Conservation (phyloP, 805 yeast species). For the Metschnikowia shivogae region DNA sequence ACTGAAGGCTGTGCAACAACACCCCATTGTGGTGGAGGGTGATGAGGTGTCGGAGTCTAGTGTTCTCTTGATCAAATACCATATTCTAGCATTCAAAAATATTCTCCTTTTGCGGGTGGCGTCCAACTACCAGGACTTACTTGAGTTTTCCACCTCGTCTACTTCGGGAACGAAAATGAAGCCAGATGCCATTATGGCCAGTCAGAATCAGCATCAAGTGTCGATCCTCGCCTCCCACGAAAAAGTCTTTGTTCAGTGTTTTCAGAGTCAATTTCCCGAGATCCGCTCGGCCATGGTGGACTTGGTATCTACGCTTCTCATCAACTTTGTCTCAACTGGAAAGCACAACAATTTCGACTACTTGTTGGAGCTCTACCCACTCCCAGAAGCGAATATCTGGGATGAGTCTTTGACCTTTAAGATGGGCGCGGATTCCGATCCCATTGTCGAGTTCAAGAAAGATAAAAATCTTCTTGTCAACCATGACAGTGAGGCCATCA, state of each 20-base stretch:
- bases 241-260: conserved; percentile 26
- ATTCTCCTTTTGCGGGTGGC: conserved; percentile 30
- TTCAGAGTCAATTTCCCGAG: conserved; percentile 31
- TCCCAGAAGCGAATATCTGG: conserved; percentile 32
- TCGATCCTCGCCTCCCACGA: conserved; percentile 28
- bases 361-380: conserved; percentile 26
- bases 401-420: conserved; percentile 19
- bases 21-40: conserved; percentile 15
- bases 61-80: conserved; percentile 28
- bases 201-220: conserved; percentile 36
- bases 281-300: conserved; percentile 37
- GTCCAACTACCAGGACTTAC: conserved; percentile 35
- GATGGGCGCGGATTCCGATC: conserved; percentile 21
- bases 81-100: conserved; percentile 30
- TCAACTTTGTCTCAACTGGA: conserved; percentile 37
- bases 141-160: conserved; percentile 33
- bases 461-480: conserved; percentile 19
- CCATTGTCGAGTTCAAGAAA: conserved; percentile 16
- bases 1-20: conserved; percentile 24
- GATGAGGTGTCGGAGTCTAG: conserved; percentile 16
- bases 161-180: conserved; percentile 38
- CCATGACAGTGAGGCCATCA: conserved; percentile 28
- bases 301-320: conserved; percentile 29
- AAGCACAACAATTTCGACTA: conserved; percentile 34
- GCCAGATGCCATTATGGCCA: conserved; percentile 39